These are phyloP conservation scores for Ophidiomyces ophidiicola DNA, from an alignment of 2,329 filamentous ascomycete genomes.

Conservation along the genomic window DNA sequence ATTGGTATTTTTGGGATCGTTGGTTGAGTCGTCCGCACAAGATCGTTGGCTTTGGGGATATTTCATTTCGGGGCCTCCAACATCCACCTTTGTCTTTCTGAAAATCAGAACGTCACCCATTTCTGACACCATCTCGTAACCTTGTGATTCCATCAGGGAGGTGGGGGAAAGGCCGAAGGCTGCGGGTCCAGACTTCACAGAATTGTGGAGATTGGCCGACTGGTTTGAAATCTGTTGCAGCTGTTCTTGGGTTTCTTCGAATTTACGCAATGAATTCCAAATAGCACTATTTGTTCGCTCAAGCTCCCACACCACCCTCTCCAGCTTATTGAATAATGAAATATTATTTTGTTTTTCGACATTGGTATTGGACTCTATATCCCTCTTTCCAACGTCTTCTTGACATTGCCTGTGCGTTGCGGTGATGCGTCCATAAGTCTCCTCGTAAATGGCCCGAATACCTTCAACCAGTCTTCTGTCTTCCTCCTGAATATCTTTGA, in stretches of 20 bases:
- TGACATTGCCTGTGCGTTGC: slow-evolving; percentile 3
- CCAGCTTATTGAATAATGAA: slow-evolving; percentile 1
- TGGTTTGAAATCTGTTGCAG: background rate
- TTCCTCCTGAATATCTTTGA: background rate
- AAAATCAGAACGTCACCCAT: slow-evolving; percentile 33
- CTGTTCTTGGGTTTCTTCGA: background rate
- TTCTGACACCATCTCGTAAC: slow-evolving; percentile 34
- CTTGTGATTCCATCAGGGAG: slow-evolving; percentile 26
- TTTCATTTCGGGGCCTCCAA: too few species aligned
- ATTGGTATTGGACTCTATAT: background rate
- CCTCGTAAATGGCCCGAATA: slow-evolving; percentile 19
- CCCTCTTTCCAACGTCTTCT: background rate
- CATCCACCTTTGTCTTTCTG: slow-evolving; percentile 16
- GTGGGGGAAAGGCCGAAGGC: too few species aligned
- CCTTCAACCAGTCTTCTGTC: slow-evolving; percentile 12
- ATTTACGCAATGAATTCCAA: background rate
- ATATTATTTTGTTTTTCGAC: too few species aligned
- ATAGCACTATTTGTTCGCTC: slow-evolving; percentile 5
- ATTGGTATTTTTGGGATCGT: too few species aligned
- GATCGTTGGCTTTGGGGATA: too few species aligned
- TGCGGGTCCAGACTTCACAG: too few species aligned
- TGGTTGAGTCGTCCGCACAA: too few species aligned
- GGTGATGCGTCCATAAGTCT: slow-evolving; percentile 17
- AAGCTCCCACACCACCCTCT: slow-evolving; percentile 2
- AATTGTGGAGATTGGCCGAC: too few species aligned